Base-by-base conservation (phyloP, 2,329 filamentous ascomycete genomes). In the Trichoderma koningii region DNA sequence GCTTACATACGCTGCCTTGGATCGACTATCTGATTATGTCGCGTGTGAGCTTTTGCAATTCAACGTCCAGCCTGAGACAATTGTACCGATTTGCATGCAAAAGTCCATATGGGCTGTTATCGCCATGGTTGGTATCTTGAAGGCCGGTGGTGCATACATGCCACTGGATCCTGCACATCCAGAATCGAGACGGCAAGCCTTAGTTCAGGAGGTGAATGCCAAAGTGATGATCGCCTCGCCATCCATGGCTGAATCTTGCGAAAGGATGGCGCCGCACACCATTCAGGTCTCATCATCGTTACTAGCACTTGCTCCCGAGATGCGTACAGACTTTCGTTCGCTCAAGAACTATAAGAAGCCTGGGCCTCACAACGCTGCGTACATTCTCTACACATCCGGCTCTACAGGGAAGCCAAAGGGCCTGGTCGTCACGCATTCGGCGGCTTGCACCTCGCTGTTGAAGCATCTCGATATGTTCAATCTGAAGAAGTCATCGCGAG, bases 371-470 rank as follows among this genome's bases (percentile, higher is more conserved):
- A 30, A 69, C 23, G 55, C 63, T 7, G 67, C 66, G 1, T 69
- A 68, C 28, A 26, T 67, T 0, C 30, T 71, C 7, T 71, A 69
- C 26, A 71, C 69, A 1, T 70, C 68, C 7, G 69, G 69, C 1
- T 67, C 64, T 28, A 70, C 69, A 2, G 69, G 69, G n/a, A 66
- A 66, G n/a, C 68, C 69, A 6, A 71, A 71, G 30, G 69, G 69
- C 17, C 44, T 70, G 3, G 28, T 68, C 7, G 55, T 69, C 21
- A 4, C 44, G 1, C 63, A 65, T 26, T 14, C 7, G 1, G 55
- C 55, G 14, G 9, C 19, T n/a, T 65, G 55, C 5, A 53, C 63
- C 15, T 30, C 41, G 3, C 12, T 51, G 10, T 15, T 47, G 9
- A 17, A 38, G 3, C 44, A 50, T 10, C 26, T 26, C 42, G 34